Evolutionary conservation across 305 asterid genomes (phyloP).

Genomic region (Fraxinus angustifolia): DNA sequence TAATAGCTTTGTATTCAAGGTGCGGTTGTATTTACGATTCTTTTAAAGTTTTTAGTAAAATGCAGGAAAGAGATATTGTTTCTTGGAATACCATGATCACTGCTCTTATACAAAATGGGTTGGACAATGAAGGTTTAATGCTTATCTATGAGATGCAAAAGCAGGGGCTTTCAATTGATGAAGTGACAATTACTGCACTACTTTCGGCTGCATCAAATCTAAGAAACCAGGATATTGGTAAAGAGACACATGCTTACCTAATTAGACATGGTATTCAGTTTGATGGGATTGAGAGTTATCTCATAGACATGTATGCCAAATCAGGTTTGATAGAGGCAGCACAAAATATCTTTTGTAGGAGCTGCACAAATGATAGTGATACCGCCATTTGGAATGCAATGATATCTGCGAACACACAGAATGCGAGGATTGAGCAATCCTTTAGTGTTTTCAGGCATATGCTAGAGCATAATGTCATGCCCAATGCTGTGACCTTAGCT

Average conservation of each 20-base stretch:
- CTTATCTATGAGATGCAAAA: constrained; percentile 78
- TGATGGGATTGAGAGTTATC: constrained; percentile 76
- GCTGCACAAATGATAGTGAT: constrained; percentile 41
- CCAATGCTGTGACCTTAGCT: constrained; percentile 74
- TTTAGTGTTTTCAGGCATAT: constrained; percentile 50
- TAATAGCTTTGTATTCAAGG: constrained; percentile 66
- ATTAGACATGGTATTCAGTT: constrained; percentile 59
- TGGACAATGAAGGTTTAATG: constrained; percentile 73
- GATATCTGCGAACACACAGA: constrained; percentile 69
- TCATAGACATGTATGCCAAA: constrained; percentile 83
- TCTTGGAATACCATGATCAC: constrained; percentile 92
- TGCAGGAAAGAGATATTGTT: constrained; percentile 76
- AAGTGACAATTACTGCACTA: constrained; percentile 63
- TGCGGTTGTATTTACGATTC: constrained; percentile 53
- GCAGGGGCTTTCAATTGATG: constrained; percentile 50
- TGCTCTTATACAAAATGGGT: constrained; percentile 67
- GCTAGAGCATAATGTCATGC: constrained; percentile 54
- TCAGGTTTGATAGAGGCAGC: constrained; percentile 58
- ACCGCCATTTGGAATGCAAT: constrained; percentile 80
- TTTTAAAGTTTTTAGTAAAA: constrained; percentile 54
- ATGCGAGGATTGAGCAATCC: constrained; percentile 55
- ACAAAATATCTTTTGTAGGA: constrained; percentile 41
- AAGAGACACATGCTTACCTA: constrained; percentile 74
- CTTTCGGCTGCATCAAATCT: constrained; percentile 84
- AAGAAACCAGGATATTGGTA: constrained; percentile 54